Base-by-base conservation (phyloP, 306 rosid genomes). In the Sicyos baderoa region DNA sequence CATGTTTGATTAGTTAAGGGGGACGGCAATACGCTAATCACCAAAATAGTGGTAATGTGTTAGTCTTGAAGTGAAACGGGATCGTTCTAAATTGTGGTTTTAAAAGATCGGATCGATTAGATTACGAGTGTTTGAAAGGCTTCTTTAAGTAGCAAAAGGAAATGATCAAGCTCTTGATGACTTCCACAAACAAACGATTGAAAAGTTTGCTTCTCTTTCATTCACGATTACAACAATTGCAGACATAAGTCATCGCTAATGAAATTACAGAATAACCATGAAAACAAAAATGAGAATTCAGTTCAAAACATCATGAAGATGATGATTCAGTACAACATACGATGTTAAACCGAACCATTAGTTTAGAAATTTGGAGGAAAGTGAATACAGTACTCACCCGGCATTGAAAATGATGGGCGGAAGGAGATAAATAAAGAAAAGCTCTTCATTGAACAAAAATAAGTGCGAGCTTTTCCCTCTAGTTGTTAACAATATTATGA, bases 391-490 rank as follows among this genome's bases (percentile, higher is more conserved):
- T 66, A 69, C 87, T 58, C 52, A 94, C 97, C 99, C 99, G 23
- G 99, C 99, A 72, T 94, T 94, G 88, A 94, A 94, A 74, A 94
- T 94, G 75, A 94, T 94, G 1, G 99, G 99, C 15, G 99, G 99
- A 37, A 94, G 97, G 78, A 94, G 95, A 79, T 90, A 94, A 74
- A 86, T 90, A 37, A 94, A 94, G 91, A 94, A 94, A 79, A 94
- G 96, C 77, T 90, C 97, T 85, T 88, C 91, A 53, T 91, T 86
- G 60, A 94, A 94, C 7, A 79, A 83, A 29, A 94, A 76, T 54
- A 94, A 81, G 78, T 78, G 97, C 16, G 99, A 94, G 87, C 95
- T 94, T 80, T 82, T 90, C 40, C 99, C 97, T 80, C 91, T 85
- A 2, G 84, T 90, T 3, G 90, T 81, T 44, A 82, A 76, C 78